Evolutionary conservation across 768 basidiomycete genomes (phyloP), one percentile per base, ranked within the genome.

Genomic region (Mycena vulgaris): DNA sequence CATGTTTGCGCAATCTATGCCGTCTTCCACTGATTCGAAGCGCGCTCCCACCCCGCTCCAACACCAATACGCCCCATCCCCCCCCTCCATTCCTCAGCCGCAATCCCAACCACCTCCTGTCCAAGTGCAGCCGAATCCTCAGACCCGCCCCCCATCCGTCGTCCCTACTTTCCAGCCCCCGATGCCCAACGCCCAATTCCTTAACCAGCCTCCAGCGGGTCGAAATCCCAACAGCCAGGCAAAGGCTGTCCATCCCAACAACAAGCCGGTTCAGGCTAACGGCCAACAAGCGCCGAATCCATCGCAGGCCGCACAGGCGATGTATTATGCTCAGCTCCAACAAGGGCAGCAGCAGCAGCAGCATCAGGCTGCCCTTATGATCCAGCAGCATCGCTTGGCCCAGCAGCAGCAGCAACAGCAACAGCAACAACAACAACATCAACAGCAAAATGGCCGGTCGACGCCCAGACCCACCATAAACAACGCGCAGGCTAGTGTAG

Each of bases 11-110:
- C 66, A 60, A 37, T 27, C 62, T 51, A 33, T 63, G 23, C 64
- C 71, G 8, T 48, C 66, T 25, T 42, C 68, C 42, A 19, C 57
- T 19, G 72, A 73, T n/a, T 61, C 69, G 8, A 60, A 73, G 49
- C 72, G 72, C 49, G 65, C 72, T 10, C 68, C 72, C 1, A 73
- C 72, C 6, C 72, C 72, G 6, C 68, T 70, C 19, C 72, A 73
- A 25, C 61, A 70, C 11, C 65, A 67, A 49, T 73, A 66, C 59
- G 71, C 67, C 17, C 77, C 80, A 47, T 74, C 80, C 37, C 76
- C 80, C 27, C 74, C 81, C 37, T 77, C 80, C 11, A 75, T 77
- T 11, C 79, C 75, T 45, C 68, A 59, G 27, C 70, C 76, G 42
- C 80, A 79, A 57, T 70, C 72, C 68, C 65, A 75, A 58, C 71